These are phyloP conservation scores for Cynanchum wilfordii DNA, from an alignment of 257 asterid species.

Conservation along the genomic window DNA sequence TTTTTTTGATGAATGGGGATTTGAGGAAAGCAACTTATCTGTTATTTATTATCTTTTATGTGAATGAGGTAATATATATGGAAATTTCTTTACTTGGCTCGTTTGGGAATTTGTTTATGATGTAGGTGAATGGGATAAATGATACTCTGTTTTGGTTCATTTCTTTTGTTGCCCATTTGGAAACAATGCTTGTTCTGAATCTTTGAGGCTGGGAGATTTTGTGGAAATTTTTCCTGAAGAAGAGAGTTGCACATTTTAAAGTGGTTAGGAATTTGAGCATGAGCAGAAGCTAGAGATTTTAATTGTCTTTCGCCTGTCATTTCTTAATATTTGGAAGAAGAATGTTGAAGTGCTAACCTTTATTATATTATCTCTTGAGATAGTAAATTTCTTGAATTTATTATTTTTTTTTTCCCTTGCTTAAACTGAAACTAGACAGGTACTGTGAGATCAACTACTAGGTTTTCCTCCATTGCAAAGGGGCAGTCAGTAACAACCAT, in stretches of 20 bases:
- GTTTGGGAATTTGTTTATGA: background rate
- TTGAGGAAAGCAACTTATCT: background rate
- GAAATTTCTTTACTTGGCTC: background rate
- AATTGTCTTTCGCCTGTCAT: background rate
- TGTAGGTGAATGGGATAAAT: background rate
- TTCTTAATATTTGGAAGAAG: background rate
- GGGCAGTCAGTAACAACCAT: conserved; percentile 34
- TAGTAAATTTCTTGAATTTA: background rate
- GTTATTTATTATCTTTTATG: background rate
- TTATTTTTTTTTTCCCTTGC: conserved; percentile 9
- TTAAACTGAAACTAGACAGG: conserved; percentile 67
- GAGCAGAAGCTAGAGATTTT: background rate
- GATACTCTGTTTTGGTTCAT: background rate
- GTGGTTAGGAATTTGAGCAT: background rate
- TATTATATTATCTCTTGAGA: background rate
- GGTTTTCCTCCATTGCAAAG: conserved; percentile 33
- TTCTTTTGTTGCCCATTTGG: background rate
- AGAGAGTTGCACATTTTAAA: background rate
- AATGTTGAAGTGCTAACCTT: background rate
- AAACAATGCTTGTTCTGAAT: background rate
- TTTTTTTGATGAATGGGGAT: background rate
- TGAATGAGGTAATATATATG: background rate
- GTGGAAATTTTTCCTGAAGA: background rate
- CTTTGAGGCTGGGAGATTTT: background rate
- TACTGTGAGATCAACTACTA: conserved; percentile 40